phyloP scores from a whole-genome alignment of 2,329 filamentous ascomycete genomes.

The Arachnopeziza araneosa region DNA sequence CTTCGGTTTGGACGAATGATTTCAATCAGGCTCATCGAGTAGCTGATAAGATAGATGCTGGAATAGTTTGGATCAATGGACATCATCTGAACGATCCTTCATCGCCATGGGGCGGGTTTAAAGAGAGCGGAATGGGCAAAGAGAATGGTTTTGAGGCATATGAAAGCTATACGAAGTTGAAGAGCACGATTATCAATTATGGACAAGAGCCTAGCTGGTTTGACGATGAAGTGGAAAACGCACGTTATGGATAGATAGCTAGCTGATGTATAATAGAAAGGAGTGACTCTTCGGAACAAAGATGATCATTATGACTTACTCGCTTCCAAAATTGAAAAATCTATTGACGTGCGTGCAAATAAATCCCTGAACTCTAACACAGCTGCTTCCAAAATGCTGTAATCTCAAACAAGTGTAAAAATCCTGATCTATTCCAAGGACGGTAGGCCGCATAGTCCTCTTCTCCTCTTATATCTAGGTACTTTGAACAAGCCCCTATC shows the following conservation, averaged over 20 bases:
- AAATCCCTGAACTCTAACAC: not conserved
- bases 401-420: not conserved
- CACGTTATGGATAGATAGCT: constrained; percentile 51
- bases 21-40: constrained; percentile 53
- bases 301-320: no score
- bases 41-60: constrained; percentile 66
- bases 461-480: not conserved
- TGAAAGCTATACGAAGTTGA: constrained; percentile 52
- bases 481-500: not conserved
- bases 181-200: constrained; percentile 65
- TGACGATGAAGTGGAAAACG: constrained; percentile 47
- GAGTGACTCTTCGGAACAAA: no score
- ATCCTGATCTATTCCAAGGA: not conserved
- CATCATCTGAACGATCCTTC: constrained; percentile 50
- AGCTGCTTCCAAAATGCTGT: not conserved
- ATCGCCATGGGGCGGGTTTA: constrained; percentile 50
- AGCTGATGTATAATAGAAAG: not conserved
- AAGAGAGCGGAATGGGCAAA: constrained; percentile 52
- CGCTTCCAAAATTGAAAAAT: no score
- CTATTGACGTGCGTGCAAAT: not conserved
- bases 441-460: not conserved
- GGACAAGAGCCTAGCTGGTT: constrained; percentile 58
- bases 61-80: constrained; percentile 80
- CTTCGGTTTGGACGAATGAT: constrained; percentile 79
- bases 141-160: constrained; percentile 67